Base-by-base conservation (phyloP, 2,329 filamentous ascomycete genomes). In the Aspergillus sp. region DNA sequence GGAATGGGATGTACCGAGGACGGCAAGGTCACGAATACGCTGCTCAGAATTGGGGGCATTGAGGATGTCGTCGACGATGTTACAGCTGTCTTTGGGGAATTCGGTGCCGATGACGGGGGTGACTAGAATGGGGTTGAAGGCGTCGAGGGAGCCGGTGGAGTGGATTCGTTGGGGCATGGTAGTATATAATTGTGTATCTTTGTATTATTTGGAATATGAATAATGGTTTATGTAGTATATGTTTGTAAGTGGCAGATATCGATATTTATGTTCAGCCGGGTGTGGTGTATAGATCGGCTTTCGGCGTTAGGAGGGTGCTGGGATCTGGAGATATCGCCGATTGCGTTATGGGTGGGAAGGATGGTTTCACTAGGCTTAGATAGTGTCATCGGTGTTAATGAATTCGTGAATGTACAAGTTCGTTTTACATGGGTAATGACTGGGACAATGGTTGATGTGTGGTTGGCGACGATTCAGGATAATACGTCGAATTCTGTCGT, bases 1-100 rank as follows among this genome's bases (percentile, higher is more conserved):
- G 30, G 49, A 13, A 1, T 27, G n/a, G 13, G 13, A 10, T 79
- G 65, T 75, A 89, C 87, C 84, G 1, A 86, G 88, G 60, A 90
- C 86, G 36, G 87, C 88, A 0, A 91, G 77, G 66, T 90, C 88
- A 1, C 85, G 82, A 27, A 90, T 72, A 11, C 89, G 77, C 42
- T 87, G 83, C 52, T 90, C 87, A 0, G 85, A 80, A 69, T 90
- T 87, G 0, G 83, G 78, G 0, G 85, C 84, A 27, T 85, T 77
- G 5, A 91, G 78, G 67, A 83, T 81, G 11, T 70, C 68, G 39
- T 90, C 85, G n/a, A 71, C 70, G 17, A 81, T 71, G 58, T 80
- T 76, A 49, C 63, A 57, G 5, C 57, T 55, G 19, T 75, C 68
- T 25, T 71, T 71, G 6, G 70, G 71, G 58, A 75, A 80, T 64